phyloP scores from a whole-genome alignment of 1,139 yeast species.

The Sugiyamaella neomexicana region DNA sequence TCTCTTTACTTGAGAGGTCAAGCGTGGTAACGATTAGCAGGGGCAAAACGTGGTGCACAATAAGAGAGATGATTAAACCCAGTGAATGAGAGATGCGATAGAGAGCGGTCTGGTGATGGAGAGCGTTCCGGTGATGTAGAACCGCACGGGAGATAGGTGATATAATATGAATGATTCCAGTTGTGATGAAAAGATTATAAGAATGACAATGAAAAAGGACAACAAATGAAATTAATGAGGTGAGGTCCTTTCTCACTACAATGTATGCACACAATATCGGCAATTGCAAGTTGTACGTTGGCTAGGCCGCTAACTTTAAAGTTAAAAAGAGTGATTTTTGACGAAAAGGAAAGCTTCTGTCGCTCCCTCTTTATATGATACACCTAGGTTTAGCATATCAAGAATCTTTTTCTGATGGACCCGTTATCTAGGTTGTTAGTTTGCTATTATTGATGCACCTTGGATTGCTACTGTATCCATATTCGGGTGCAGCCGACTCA shows the following conservation, averaged over 20 bases:
- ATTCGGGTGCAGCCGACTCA: constrained; percentile 9
- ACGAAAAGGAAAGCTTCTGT: background rate
- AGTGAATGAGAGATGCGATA: background rate
- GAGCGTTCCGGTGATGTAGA: too few species aligned
- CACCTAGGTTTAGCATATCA: background rate
- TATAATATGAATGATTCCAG: too few species aligned
- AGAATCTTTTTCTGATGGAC: background rate
- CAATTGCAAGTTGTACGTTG: background rate
- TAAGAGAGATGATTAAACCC: too few species aligned
- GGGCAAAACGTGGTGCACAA: constrained; percentile 7
- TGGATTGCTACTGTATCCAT: constrained; percentile 15
- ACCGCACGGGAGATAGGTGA: too few species aligned
- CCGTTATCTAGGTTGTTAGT: background rate
- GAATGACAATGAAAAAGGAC: too few species aligned
- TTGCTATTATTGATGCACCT: constrained; percentile 15
- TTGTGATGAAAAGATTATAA: too few species aligned
- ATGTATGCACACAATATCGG: background rate
- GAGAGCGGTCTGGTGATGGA: too few species aligned
- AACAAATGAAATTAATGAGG: too few species aligned
- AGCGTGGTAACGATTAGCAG: constrained; percentile 23
- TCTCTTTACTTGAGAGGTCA: constrained; percentile 10
- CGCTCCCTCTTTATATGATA: background rate
- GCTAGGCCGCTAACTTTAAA: background rate
- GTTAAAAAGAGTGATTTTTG: background rate
- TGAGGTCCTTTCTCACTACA: too few species aligned